These are phyloP conservation scores for Vitis cinerea DNA, from an alignment of 164 flowering plant genomes.

Conservation along the genomic window DNA sequence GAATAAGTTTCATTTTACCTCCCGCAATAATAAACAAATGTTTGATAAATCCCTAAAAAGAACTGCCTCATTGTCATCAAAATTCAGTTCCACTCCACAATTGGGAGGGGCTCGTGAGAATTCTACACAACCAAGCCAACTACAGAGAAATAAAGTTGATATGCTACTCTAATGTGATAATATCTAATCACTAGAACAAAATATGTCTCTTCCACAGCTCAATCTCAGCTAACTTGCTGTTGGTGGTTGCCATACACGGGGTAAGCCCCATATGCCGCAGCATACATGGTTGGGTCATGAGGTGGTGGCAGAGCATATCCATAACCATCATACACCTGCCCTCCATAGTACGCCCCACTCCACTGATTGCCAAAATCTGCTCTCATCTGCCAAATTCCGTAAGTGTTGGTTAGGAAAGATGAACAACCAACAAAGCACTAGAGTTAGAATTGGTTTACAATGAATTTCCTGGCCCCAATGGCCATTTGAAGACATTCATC, in stretches of 20 bases:
- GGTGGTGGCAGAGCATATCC: conserved; percentile 67
- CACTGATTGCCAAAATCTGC: conserved; percentile 66
- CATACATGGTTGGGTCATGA: conserved; percentile 77
- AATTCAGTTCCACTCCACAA: conserved; percentile 55
- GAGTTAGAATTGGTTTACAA: no score
- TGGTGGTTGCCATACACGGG: conserved; percentile 77
- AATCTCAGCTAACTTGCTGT: conserved; percentile 80
- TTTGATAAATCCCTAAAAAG: conserved; percentile 27
- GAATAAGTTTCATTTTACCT: conserved; percentile 22
- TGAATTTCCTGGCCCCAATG: no score
- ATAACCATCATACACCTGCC: conserved; percentile 70
- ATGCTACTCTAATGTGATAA: conserved; percentile 8
- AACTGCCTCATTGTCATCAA: conserved; percentile 34
- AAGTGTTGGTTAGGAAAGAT: background rate
- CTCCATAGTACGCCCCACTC: conserved; percentile 77
- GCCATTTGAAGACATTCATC: no score
- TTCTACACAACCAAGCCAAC: conserved; percentile 31
- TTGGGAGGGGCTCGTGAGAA: conserved; percentile 29
- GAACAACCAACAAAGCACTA: background rate
- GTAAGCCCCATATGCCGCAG: conserved; percentile 70
- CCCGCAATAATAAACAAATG: conserved; percentile 32
- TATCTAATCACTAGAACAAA: conserved; percentile 6
- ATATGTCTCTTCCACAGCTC: conserved; percentile 8
- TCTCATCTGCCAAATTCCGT: conserved; percentile 47
- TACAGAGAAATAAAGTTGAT: conserved; percentile 14